Conservation (phyloP, 371 early-diverging fungal species). For the Mortierella sp. region DNA sequence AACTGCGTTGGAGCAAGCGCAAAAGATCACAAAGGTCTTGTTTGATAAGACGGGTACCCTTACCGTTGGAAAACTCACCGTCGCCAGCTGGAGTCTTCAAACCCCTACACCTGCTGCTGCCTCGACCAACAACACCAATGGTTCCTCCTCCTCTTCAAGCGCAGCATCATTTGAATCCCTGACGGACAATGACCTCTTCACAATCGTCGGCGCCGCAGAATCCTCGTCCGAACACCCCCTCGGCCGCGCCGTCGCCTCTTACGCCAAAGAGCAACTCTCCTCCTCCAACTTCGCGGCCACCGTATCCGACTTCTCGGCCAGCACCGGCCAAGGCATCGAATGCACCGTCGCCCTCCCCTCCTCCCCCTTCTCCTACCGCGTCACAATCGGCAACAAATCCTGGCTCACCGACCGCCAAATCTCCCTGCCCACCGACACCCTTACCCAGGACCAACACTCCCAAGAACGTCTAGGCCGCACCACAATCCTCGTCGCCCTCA, state of each 20-base stretch:
- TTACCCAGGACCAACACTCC: conserved; percentile 57
- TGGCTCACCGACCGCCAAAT: conserved; percentile 66
- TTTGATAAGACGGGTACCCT: conserved; percentile 99
- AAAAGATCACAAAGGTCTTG: conserved; percentile 85
- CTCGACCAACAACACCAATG: not conserved
- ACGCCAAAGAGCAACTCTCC: conserved; percentile 65
- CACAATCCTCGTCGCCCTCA: conserved; percentile 82
- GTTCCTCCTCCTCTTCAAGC: conserved; percentile 1
- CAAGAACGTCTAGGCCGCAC: conserved; percentile 83
- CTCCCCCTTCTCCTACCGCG: conserved; percentile 31
- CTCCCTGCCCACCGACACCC: conserved; percentile 50
- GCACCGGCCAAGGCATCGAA: conserved; percentile 85
- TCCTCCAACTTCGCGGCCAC: conserved; percentile 58
- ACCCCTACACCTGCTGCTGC: conserved; percentile 21
- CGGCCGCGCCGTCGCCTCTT: conserved; percentile 81
- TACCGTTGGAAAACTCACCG: conserved; percentile 87
- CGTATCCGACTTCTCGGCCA: conserved; percentile 73
- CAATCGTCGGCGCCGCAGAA: conserved; percentile 86
- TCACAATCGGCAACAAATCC: conserved; percentile 82
- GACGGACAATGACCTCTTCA: conserved; percentile 62
- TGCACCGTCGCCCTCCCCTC: conserved; percentile 63
- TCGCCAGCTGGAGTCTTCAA: conserved; percentile 65
- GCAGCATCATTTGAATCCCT: conserved; percentile 48
- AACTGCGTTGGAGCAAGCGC: conserved; percentile 85
- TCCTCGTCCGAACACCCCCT: conserved; percentile 89